A percentile compares a stretch with the other conserved stretches of the same genome.
These are phyloP conservation scores for Suhomyces wounanorum DNA, from an alignment of 1,139 yeast species.

Conservation along the genomic window DNA sequence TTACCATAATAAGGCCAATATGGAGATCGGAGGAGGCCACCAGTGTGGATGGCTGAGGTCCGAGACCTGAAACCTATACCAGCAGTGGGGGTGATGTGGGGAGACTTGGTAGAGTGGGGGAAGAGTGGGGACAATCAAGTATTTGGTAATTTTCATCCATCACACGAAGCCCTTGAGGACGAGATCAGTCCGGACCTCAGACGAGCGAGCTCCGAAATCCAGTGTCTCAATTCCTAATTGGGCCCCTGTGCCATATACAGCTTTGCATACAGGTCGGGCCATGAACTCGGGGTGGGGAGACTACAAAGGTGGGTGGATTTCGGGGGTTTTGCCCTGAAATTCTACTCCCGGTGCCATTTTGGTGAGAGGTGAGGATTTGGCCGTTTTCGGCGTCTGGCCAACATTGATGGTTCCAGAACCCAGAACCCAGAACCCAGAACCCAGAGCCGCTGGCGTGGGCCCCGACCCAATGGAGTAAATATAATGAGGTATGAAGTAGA, in stretches of 20 bases:
- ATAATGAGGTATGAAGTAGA: no score
- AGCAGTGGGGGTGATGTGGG: not conserved
- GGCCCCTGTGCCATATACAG: no score
- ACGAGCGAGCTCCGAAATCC: not conserved
- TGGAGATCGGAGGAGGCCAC: no score
- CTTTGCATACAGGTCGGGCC: not conserved
- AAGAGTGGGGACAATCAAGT: not conserved
- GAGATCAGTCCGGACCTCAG: not conserved
- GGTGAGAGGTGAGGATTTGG: not conserved
- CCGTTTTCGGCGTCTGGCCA: not conserved
- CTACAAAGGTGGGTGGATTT: not conserved
- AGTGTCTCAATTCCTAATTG: not conserved
- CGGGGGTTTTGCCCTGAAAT: not conserved
- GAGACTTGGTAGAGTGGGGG: not conserved
- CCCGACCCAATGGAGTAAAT: no score
- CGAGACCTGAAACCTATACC: no score
- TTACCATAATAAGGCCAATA: no score
- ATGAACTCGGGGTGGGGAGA: not conserved
- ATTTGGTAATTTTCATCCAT: not conserved
- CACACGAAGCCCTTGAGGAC: not conserved
- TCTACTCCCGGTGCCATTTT: no score
- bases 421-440: no score
- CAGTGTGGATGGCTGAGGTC: no score
- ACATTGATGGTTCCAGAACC: no score
- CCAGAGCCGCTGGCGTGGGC: no score